Conservation (phyloP, 1,284 basidiomycete genomes). For the Phlebopus sp. region DNA sequence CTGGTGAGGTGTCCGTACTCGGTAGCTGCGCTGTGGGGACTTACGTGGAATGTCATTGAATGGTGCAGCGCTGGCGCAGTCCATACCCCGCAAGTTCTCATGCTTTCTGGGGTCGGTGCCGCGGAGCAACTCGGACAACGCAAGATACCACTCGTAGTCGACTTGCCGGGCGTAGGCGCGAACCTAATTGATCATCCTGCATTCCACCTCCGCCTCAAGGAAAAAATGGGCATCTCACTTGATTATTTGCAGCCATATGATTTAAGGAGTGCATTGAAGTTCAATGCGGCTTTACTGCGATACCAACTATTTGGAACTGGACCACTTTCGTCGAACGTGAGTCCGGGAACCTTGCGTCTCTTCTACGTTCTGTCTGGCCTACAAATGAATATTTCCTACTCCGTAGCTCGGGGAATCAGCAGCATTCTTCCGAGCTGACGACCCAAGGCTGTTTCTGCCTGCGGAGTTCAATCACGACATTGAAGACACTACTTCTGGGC, state of each 20-base stretch:
- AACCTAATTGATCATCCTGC: slow-evolving; percentile 59
- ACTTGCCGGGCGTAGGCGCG: slow-evolving; percentile 58
- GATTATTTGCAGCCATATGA: slow-evolving; percentile 40
- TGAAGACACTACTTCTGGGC: slow-evolving; percentile 53
- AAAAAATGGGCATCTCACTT: slow-evolving; percentile 44
- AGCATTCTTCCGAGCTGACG: slow-evolving; percentile 56
- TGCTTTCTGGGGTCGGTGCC: slow-evolving; percentile 70
- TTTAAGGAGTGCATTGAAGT: slow-evolving; percentile 33
- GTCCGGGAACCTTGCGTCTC: slow-evolving; percentile 9
- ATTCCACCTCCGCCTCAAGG: slow-evolving; percentile 48
- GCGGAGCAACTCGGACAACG: slow-evolving; percentile 47
- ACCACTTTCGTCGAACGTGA: slow-evolving; percentile 54
- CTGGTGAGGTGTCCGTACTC: slow-evolving; percentile 41
- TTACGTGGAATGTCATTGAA: not conserved
- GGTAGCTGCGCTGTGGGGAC: not conserved
- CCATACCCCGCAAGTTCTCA: slow-evolving; percentile 66
- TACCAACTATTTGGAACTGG: slow-evolving; percentile 48
- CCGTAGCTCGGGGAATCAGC: slow-evolving; percentile 54
- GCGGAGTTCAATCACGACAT: slow-evolving; percentile 39
- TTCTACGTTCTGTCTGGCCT: not conserved
- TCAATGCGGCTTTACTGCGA: slow-evolving; percentile 36
- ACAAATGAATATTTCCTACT: slow-evolving; percentile 4
- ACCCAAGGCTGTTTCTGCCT: slow-evolving; percentile 49
- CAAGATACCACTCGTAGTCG: slow-evolving; percentile 48
- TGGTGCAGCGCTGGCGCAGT: slow-evolving; percentile 55